Evolutionary conservation across 768 basidiomycete species (phyloP), one percentile per base, ranked within the genome.

Genomic region (Russula sp.): DNA sequence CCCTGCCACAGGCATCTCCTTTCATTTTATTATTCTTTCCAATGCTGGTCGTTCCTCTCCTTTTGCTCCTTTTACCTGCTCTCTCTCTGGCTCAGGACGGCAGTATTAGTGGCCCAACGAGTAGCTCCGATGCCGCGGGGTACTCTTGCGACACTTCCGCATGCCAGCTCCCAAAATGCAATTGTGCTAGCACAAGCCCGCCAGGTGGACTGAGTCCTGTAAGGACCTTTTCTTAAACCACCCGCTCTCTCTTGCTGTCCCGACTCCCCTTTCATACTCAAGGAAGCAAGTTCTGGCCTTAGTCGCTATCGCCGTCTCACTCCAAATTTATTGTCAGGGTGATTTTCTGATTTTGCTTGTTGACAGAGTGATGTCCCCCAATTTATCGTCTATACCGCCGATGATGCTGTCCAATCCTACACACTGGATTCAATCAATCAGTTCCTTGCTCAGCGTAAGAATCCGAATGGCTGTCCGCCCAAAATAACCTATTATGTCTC

Each of bases 401-500:
- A 89, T 70, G 87, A 89, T 75, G 89, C 90, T 26, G 71, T 91
- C 32, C 88, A 91, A 73, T 83, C 83, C 1, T 92, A 91, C 75
- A 90, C 88, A 5, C 75, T 89, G 67, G 84, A 89, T 69, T 73
- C 88, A 6, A 78, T 91, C 67, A 88, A 90, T 72, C 84, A 87
- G 69, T 88, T 92, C 76, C 79, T 90, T 57, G 86, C 81, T 3
- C 83, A 88, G 2, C 85, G 90, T 54, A 80, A 82, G 71, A 90
- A 90, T 70, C 89, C 89, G 36, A 90, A 91, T 67, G 86, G 88
- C 18, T 92, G 90, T 73, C 67, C 72, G n/a, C 81, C 83, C 42
- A 87, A 83, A 73, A 89, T 88, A 83, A 90, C 89, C 30, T 92
- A 89, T 75, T 91, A 81, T 73, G 83, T 83, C 9, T 87, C 85